Conservation (phyloP, 1,284 basidiomycete genomes). For the Ganoderma multipileum region DNA sequence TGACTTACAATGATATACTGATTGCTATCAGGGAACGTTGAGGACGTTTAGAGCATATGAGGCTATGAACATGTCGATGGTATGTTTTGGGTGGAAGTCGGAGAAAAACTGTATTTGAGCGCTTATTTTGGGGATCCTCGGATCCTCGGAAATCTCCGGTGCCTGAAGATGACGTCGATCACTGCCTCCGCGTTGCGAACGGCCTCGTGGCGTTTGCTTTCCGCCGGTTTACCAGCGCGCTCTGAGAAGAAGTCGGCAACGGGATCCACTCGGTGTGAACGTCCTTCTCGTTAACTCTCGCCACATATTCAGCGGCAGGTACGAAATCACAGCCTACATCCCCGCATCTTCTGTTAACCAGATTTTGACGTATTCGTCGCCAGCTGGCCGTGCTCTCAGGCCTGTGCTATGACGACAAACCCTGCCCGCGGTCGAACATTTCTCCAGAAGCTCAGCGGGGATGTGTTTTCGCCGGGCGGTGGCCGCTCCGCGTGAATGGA, state of each 20-base stretch:
- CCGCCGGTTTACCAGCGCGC: not conserved
- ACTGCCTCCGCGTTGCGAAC: not conserved
- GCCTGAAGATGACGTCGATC: not conserved
- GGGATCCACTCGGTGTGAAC: constrained; percentile 2
- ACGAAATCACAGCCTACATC: not conserved
- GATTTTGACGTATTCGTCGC: not conserved
- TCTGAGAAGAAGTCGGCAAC: not conserved
- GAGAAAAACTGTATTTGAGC: not conserved
- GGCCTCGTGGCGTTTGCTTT: not conserved
- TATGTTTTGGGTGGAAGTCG: not conserved
- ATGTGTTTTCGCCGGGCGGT: not conserved
- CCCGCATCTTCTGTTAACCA: not conserved
- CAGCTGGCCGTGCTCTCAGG: not conserved
- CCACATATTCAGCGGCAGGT: not conserved
- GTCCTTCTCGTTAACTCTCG: not conserved
- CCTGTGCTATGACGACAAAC: not conserved
- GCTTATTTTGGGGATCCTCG: not conserved
- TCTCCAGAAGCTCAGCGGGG: not conserved
- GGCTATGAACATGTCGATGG: not conserved
- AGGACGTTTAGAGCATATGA: too few relatives aligned
- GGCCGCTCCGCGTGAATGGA: not conserved
- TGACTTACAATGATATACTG: too few relatives aligned
- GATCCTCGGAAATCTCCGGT: not conserved
- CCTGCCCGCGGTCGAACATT: not conserved
- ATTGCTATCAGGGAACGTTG: too few relatives aligned